Evolutionary conservation across 75 land plant genomes (phyloP).

Genomic region (Chamaecyparis obtusa): DNA sequence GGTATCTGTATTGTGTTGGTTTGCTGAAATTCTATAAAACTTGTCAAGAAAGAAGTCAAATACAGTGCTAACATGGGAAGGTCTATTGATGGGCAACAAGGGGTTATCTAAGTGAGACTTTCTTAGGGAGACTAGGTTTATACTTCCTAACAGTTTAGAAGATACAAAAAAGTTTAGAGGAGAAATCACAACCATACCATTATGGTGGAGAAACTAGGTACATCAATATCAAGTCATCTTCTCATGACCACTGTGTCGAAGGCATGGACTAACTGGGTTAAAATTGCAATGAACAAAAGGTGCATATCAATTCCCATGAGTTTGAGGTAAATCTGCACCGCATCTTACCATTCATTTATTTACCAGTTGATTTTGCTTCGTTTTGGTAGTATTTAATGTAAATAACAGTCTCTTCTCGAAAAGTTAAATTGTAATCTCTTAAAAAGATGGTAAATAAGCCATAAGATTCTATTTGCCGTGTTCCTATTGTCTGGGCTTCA

Average conservation of each 20-base stretch:
- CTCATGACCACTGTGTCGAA: background rate
- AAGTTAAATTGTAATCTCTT: background rate
- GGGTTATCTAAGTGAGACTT: background rate
- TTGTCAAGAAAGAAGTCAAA: background rate
- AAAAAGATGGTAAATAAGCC: background rate
- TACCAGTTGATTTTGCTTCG: background rate
- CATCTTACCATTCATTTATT: background rate
- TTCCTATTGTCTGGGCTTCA: too few relatives aligned
- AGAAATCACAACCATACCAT: background rate
- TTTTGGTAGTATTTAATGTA: background rate
- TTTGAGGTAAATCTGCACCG: background rate
- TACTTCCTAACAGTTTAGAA: background rate
- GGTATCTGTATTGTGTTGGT: background rate
- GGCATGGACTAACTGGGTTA: background rate
- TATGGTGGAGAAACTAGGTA: background rate
- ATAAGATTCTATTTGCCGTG: background rate
- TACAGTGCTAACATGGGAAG: background rate
- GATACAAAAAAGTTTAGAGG: background rate
- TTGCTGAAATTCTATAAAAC: background rate
- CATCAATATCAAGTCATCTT: background rate
- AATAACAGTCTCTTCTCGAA: background rate
- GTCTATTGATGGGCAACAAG: background rate
- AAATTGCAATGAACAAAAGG: background rate
- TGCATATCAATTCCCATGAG: background rate
- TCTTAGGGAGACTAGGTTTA: background rate